Evolutionary conservation across 2,329 filamentous ascomycete genomes (phyloP).

Genomic region (Cytospora leucostoma): DNA sequence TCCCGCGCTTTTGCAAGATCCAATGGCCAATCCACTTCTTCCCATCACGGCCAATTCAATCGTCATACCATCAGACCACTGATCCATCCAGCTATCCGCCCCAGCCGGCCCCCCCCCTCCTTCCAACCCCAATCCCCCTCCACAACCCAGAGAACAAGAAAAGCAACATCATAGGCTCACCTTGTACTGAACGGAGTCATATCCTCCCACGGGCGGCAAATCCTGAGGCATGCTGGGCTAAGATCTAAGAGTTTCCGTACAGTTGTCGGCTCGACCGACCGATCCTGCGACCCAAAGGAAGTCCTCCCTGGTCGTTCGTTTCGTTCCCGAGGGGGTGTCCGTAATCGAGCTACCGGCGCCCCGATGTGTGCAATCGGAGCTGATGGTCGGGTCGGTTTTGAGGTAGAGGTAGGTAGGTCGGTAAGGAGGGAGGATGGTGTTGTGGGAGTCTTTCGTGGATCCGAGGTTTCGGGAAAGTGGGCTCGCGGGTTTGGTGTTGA

Average conservation of each 20-base stretch:
- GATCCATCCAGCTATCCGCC: too few relatives aligned
- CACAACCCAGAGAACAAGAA: neutral
- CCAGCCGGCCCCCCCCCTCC: neutral
- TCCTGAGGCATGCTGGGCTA: conserved; percentile 84
- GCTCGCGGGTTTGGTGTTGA: neutral
- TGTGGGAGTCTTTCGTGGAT: too few relatives aligned
- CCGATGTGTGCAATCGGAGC: conserved; percentile 2
- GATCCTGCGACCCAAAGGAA: neutral
- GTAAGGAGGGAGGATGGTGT: neutral
- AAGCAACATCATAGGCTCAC: conserved; percentile 47
- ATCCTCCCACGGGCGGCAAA: conserved; percentile 93
- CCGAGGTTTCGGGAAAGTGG: too few relatives aligned
- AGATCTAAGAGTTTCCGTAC: neutral
- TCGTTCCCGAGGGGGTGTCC: neutral
- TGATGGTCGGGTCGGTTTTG: neutral
- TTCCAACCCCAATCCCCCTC: neutral
- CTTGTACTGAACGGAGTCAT: conserved; percentile 96
- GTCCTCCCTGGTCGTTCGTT: neutral
- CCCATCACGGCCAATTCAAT: neutral
- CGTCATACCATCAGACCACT: neutral
- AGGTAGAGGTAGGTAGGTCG: neutral
- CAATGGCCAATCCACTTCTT: neutral
- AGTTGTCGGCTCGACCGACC: conserved; percentile 5
- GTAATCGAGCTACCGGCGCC: too few relatives aligned
- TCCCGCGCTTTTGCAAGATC: neutral